These are phyloP conservation scores for Hamamelis virginiana DNA, from an alignment of 164 flowering plant genomes.

Conservation along the genomic window DNA sequence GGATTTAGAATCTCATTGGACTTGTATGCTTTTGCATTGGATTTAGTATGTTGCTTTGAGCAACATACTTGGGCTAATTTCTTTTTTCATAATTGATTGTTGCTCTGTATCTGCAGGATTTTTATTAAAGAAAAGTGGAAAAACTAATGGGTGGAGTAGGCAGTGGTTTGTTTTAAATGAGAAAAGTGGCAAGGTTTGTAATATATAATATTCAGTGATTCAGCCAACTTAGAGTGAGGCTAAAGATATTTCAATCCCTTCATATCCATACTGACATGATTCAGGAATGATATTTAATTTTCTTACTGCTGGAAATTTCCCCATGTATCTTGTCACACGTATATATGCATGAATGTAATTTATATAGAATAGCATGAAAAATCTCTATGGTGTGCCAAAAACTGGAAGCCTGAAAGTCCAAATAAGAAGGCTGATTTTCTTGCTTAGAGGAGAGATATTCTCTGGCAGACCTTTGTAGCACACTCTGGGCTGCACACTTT, in stretches of 20 bases:
- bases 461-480: too few relatives aligned
- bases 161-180: conserved; percentile 98
- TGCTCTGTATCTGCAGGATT: conserved; percentile 49
- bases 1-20: background rate
- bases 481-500: too few relatives aligned
- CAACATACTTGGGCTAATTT: background rate
- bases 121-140: conserved; percentile 84
- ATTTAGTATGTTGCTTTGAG: background rate
- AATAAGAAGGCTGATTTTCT: too few relatives aligned
- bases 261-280: background rate
- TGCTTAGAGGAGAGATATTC: too few relatives aligned
- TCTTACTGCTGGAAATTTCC: too few relatives aligned
- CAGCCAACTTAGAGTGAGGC: background rate
- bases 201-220: background rate
- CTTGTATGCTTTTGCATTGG: background rate
- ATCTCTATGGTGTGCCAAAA: too few relatives aligned
- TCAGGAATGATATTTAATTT: too few relatives aligned
- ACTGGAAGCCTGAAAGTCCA: too few relatives aligned
- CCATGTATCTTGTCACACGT: background rate
- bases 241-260: background rate
- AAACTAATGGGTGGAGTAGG: conserved; percentile 87
- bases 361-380: too few relatives aligned
- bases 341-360: background rate
- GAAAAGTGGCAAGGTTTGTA: conserved; percentile 87
- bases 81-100: background rate